Conservation (phyloP, 2,329 filamentous ascomycete genomes). For the Epichloe amarillans region DNA sequence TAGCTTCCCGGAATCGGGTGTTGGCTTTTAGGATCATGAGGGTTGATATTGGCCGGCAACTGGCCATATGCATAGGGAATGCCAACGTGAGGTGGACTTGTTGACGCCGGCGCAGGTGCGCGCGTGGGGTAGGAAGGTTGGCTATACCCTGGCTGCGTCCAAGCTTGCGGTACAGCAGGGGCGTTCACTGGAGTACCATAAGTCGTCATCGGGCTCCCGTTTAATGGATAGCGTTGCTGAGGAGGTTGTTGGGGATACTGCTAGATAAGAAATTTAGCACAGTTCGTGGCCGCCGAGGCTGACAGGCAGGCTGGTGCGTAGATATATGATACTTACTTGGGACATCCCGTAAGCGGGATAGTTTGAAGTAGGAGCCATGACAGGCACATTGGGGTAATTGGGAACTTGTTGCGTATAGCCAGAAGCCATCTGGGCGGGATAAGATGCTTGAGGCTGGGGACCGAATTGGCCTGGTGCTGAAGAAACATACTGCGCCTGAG, state of each 20-base stretch:
- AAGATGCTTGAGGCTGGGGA: slow-evolving; percentile 32
- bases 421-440: slow-evolving; percentile 32
- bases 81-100: slow-evolving; percentile 17
- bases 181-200: slow-evolving; percentile 23
- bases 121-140: slow-evolving; percentile 19
- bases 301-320: background rate
- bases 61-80: slow-evolving; percentile 67
- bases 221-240: slow-evolving; percentile 19
- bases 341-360: slow-evolving; percentile 35
- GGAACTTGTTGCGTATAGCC: slow-evolving; percentile 31
- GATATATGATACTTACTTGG: slow-evolving; percentile 25
- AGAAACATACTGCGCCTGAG: slow-evolving; percentile 35
- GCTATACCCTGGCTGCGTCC: slow-evolving; percentile 23
- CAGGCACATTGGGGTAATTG: slow-evolving; percentile 29
- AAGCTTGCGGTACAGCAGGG: slow-evolving; percentile 18
- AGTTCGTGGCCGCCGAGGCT: background rate
- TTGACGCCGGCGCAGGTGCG: slow-evolving; percentile 16
- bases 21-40: slow-evolving; percentile 59
- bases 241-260: slow-evolving; percentile 16
- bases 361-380: slow-evolving; percentile 26
- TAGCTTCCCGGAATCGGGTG: slow-evolving; percentile 78
- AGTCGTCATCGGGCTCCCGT: slow-evolving; percentile 22
- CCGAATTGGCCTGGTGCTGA: slow-evolving; percentile 27
- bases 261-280: slow-evolving; percentile 9
- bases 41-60: slow-evolving; percentile 54